Percentiles rank a stretch among this genome's conserved stretches.
Evolutionary conservation across 1,284 basidiomycete genomes (phyloP).

Genomic region (Cutaneotrichosporon sp.): DNA sequence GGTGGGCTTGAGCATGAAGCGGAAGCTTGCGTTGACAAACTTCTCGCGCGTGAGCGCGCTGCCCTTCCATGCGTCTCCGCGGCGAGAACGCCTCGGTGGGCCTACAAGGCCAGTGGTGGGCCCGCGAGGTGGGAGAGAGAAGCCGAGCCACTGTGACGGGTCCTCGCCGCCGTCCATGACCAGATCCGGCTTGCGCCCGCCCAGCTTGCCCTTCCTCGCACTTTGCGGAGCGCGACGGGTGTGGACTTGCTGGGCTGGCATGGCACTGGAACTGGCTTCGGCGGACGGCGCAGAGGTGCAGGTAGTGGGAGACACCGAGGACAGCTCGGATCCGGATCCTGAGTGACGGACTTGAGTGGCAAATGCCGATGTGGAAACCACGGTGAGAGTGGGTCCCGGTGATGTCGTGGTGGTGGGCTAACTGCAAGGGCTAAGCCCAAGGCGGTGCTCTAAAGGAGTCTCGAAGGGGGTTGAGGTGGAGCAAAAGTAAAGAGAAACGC

Average conservation of each 20-base stretch:
- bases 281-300: neutral
- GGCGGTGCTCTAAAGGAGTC: neutral
- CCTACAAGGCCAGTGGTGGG: constrained; percentile 53
- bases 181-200: constrained; percentile 32
- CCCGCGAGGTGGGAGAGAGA: constrained; percentile 71
- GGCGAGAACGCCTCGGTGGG: constrained; percentile 63
- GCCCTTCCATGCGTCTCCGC: constrained; percentile 58
- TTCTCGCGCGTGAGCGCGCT: constrained; percentile 78
- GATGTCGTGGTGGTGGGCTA: neutral
- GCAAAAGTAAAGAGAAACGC: neutral
- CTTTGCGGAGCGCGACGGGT: constrained; percentile 13
- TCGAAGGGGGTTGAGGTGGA: neutral
- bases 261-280: constrained; percentile 1
- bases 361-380: constrained; percentile 1
- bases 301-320: neutral
- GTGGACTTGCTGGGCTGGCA: constrained; percentile 14
- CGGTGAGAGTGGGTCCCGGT: neutral
- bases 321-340: neutral
- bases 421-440: neutral
- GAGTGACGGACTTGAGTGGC: constrained; percentile 6
- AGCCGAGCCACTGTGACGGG: constrained; percentile 62
- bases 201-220: constrained; percentile 13
- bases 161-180: constrained; percentile 32
- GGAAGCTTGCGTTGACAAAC: constrained; percentile 90
- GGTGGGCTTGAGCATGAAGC: constrained; percentile 86